These are phyloP conservation scores for Phytophthora syringae DNA, from an alignment of 352 stramenopile species.

Conservation along the genomic window DNA sequence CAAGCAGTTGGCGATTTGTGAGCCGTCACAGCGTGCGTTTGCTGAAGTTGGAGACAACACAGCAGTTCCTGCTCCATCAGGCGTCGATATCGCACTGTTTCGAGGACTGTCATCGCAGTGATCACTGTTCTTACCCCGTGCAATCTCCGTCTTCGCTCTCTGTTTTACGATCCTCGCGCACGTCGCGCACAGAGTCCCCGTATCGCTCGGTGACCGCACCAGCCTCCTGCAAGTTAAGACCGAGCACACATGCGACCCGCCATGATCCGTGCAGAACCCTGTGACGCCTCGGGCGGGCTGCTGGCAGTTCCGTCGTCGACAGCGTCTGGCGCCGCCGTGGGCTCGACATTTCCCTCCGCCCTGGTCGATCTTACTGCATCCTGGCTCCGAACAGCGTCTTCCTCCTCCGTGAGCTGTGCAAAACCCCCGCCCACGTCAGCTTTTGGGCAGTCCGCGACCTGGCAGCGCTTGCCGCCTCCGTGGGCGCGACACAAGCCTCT, in stretches of 20 bases:
- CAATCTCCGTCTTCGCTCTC: not conserved
- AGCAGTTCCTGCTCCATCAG: constrained; percentile 9
- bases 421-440: constrained; percentile 82
- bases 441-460: constrained; percentile 60
- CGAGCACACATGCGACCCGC: constrained; percentile 62
- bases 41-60: constrained; percentile 24
- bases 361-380: constrained; percentile 85
- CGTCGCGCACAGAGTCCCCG: constrained; percentile 45
- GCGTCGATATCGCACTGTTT: constrained; percentile 19
- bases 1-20: constrained; percentile 57
- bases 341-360: constrained; percentile 81
- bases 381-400: constrained; percentile 65
- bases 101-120: constrained; percentile 19
- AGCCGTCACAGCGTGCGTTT: constrained; percentile 42
- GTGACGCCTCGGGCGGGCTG: constrained; percentile 62
- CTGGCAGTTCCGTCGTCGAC: constrained; percentile 52
- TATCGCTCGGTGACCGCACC: constrained; percentile 44
- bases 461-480: constrained; percentile 77
- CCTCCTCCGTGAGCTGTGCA: constrained; percentile 85
- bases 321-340: constrained; percentile 76
- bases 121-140: constrained; percentile 14
- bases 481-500: constrained; percentile 76
- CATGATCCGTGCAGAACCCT: constrained; percentile 74
- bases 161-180: constrained; percentile 48
- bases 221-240: constrained; percentile 66